Base-by-base conservation (phyloP, 2,329 filamentous ascomycete species). In the Claviceps sp. region DNA sequence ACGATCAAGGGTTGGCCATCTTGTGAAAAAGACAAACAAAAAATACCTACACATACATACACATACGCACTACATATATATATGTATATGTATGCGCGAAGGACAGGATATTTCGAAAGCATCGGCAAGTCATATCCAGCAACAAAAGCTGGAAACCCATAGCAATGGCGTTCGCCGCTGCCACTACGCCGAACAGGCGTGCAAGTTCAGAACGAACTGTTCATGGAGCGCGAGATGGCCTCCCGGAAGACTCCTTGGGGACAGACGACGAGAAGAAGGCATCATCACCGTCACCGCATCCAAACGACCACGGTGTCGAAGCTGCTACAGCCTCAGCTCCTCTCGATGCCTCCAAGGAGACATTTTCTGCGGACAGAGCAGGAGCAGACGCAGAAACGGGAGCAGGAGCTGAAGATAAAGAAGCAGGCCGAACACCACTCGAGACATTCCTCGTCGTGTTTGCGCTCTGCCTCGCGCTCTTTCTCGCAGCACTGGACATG, bases 401-500 rank as follows among this genome's bases (percentile, higher is more conserved):
- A 37, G 42, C 23, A 34, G 26, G 2, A 22, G 51, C 53, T 8
- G 55, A 54, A 6, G 65, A 34, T 11, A 11, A 66, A 5, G 68
- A 70, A 52, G 63, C 63, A 40, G 52, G 57, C 20, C 64, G 70
- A 48, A 71, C 69, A 7, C 64, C 59, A 42, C 52, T 69, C 13
- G 58, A 73, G 59, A 71, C 66, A 7, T 54, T 62, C 46, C 61
- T 72, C 48, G 60, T 72, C 59, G 66, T 72, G 57, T 59, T 66
- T 3, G 69, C 69, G 11, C 61, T 72, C n/a, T 69, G 68, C 49
- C 60, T 69, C 37, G 64, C 69, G 1, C 65, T 79, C 17, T 77
- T 79, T 62, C 68, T 79, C 37, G 75, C 76, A 2, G 76, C 76
- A 0, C 68, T 79, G 50, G 76, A 79, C 59, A 68, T 73, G 49